These are phyloP conservation scores for Dendrostoma leiphaemia DNA, from an alignment of 2,329 filamentous ascomycete species.

Conservation along the genomic window DNA sequence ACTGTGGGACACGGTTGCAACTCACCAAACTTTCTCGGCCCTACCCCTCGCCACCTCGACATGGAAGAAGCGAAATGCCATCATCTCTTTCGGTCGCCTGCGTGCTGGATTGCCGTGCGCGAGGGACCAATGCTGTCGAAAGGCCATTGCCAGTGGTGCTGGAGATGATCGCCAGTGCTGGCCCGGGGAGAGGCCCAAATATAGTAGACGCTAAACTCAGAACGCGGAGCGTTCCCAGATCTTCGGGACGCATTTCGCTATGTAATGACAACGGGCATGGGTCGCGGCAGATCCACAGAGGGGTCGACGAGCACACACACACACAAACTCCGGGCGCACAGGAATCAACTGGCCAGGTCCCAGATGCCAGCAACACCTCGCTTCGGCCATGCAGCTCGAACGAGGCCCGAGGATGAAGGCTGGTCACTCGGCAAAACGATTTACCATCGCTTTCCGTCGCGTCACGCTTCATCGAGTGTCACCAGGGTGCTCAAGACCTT, in stretches of 20 bases:
- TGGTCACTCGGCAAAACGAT: not conserved
- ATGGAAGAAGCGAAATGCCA: too few species aligned
- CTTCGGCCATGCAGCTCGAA: not conserved
- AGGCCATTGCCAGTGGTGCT: not conserved
- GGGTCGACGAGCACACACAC: not conserved
- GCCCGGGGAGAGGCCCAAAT: conserved; percentile 3
- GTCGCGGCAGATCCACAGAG: conserved; percentile 14
- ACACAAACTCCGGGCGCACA: too few species aligned
- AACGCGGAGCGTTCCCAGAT: conserved; percentile 15
- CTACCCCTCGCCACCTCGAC: too few species aligned
- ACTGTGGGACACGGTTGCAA: too few species aligned
- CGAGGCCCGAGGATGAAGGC: not conserved
- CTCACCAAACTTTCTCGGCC: too few species aligned
- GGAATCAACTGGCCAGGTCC: too few species aligned
- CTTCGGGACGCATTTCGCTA: conserved; percentile 16
- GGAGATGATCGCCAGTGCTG: not conserved
- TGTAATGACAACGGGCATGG: conserved; percentile 4
- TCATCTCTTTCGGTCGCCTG: too few species aligned
- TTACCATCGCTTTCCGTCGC: too few species aligned
- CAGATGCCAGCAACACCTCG: not conserved
- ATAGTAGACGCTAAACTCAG: conserved; percentile 19
- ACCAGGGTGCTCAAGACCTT: not conserved
- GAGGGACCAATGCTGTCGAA: not conserved
- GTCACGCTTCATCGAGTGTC: too few species aligned
- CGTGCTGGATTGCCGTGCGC: not conserved